A percentile compares a stretch with the other conserved stretches of the same genome.
These are phyloP conservation scores for Thalassiosira mediterranea DNA, from an alignment of 352 stramenopile species.

Conservation along the genomic window DNA sequence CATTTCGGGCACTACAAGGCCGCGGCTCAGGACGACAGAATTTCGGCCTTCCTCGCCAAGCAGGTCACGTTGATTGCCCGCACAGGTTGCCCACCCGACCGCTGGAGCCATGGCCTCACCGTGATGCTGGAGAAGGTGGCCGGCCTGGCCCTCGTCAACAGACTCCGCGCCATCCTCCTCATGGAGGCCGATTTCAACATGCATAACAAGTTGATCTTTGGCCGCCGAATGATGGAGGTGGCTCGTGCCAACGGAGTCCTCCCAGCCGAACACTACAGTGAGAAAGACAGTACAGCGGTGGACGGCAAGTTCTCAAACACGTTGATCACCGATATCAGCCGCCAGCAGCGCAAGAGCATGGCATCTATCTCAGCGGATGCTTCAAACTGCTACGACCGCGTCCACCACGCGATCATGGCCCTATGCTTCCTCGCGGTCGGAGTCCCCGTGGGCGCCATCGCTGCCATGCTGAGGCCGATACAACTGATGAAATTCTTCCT, in stretches of 20 bases:
- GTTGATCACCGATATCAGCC: constrained; percentile 10
- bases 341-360: background rate
- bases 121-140: constrained; percentile 33
- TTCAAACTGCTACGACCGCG: constrained; percentile 29
- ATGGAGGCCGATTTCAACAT: constrained; percentile 51
- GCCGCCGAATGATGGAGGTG: constrained; percentile 15
- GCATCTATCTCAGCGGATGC: constrained; percentile 21
- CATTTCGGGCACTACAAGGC: constrained; percentile 23
- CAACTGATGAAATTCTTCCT: constrained; percentile 35
- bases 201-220: constrained; percentile 40
- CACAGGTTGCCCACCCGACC: background rate
- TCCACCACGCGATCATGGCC: constrained; percentile 29
- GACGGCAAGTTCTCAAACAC: constrained; percentile 11
- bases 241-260: constrained; percentile 12
- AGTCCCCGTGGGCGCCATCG: background rate
- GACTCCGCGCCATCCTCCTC: constrained; percentile 41
- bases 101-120: constrained; percentile 4
- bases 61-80: background rate
- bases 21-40: background rate
- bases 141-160: constrained; percentile 23
- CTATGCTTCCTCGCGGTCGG: constrained; percentile 5
- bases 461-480: constrained; percentile 14
- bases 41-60: constrained; percentile 1
- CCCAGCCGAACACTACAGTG: constrained; percentile 23
- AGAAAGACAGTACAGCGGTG: constrained; percentile 15